Evolutionary conservation across 305 asterid genomes (phyloP).

Genomic region (Andrographis paniculata): DNA sequence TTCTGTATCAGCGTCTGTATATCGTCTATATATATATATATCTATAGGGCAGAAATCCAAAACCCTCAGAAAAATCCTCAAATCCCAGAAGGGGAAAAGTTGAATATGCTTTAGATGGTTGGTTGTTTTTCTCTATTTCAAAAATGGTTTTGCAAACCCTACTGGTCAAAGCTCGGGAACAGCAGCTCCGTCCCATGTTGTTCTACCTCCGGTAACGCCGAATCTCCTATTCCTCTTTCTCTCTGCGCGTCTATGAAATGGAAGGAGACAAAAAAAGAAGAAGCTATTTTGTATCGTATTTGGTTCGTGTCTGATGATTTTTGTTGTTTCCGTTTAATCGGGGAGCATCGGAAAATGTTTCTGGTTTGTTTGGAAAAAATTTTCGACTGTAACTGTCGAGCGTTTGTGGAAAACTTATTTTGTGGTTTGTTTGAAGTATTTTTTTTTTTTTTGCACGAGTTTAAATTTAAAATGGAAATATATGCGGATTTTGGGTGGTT

Average conservation of each 20-base stretch:
- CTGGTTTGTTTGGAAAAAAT: background rate
- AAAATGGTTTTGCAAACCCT: constrained; percentile 19
- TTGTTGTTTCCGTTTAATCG: background rate
- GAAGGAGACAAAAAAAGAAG: background rate
- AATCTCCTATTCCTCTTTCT: background rate
- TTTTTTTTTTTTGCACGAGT: background rate
- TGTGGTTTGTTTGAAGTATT: no score
- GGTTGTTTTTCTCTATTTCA: background rate
- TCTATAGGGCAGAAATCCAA: constrained; percentile 13
- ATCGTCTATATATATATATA: no score
- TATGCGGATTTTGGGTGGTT: background rate
- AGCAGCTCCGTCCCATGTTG: constrained; percentile 16
- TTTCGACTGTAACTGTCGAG: background rate
- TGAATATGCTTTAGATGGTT: background rate
- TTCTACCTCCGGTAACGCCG: constrained; percentile 19
- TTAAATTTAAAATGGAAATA: constrained; percentile 2
- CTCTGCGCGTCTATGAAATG: background rate
- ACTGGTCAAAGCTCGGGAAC: constrained; percentile 12
- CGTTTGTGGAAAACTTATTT: background rate
- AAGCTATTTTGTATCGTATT: background rate
- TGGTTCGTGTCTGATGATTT: background rate
- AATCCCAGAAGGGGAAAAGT: constrained; percentile 3
- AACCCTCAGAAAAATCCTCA: constrained; percentile 11
- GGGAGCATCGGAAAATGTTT: background rate
- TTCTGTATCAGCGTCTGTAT: constrained; percentile 10